Evolutionary conservation across 306 rosid species (phyloP).

Genomic region (Vicia faba): DNA sequence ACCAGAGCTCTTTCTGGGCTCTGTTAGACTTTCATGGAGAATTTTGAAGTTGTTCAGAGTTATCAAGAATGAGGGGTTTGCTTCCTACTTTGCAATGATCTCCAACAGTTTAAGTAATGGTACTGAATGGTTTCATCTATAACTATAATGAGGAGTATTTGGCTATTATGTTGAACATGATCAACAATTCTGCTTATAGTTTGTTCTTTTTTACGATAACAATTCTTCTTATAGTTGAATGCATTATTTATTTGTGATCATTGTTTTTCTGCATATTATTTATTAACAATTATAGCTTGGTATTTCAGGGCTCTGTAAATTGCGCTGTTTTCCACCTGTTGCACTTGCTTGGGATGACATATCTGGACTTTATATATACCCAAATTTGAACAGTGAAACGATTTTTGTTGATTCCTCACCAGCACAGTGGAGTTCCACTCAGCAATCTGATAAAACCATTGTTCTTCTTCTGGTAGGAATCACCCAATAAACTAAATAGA

Average conservation of each 20-base stretch:
- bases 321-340: slow-evolving; percentile 96
- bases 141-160: slow-evolving; percentile 1
- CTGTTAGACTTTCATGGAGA: background rate
- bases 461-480: slow-evolving; percentile 80
- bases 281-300: slow-evolving; percentile 37
- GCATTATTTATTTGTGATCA: slow-evolving; percentile 11
- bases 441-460: slow-evolving; percentile 67
- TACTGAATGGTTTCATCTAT: slow-evolving; percentile 12
- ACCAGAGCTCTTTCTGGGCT: background rate
- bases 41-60: background rate
- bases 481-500: slow-evolving; percentile 22
- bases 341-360: slow-evolving; percentile 95
- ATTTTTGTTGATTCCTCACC: slow-evolving; percentile 91
- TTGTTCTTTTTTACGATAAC: background rate
- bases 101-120: background rate
- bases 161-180: slow-evolving; percentile 22
- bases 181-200: slow-evolving; percentile 21
- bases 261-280: slow-evolving; percentile 35
- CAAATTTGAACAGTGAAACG: slow-evolving; percentile 67
- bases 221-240: slow-evolving; percentile 13
- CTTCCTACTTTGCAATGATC: background rate
- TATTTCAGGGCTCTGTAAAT: slow-evolving; percentile 82
- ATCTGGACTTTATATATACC: slow-evolving; percentile 86
- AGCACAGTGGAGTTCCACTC: slow-evolving; percentile 71
- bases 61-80: slow-evolving; percentile 3